phyloP scores from a whole-genome alignment of 495 filamentous ascomycete species.

The Zalerion maritima region DNA sequence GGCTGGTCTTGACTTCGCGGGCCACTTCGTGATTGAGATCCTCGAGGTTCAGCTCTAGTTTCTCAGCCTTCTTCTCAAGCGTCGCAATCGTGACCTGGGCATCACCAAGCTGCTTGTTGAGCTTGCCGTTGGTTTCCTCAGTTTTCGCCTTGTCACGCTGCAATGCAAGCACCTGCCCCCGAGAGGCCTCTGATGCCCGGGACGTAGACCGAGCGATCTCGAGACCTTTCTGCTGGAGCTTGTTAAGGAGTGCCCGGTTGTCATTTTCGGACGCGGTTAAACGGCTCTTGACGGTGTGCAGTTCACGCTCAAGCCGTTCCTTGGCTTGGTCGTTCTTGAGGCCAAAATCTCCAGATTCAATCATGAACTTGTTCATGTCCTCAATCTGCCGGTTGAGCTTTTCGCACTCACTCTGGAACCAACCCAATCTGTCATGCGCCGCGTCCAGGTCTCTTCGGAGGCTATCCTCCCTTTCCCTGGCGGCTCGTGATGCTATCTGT shows the following conservation, averaged over 20 bases:
- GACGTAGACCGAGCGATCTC: slow-evolving; percentile 89
- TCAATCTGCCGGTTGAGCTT: slow-evolving; percentile 63
- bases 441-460: slow-evolving; percentile 66
- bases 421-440: slow-evolving; percentile 51
- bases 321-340: slow-evolving; percentile 83
- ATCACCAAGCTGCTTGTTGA: slow-evolving; percentile 77
- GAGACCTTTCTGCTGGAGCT: slow-evolving; percentile 93
- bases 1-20: slow-evolving; percentile 77
- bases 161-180: slow-evolving; percentile 57
- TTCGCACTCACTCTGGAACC: slow-evolving; percentile 60
- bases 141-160: slow-evolving; percentile 74
- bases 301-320: slow-evolving; percentile 78
- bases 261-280: slow-evolving; percentile 92
- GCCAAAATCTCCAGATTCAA: slow-evolving; percentile 77
- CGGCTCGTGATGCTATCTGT: slow-evolving; percentile 58
- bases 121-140: slow-evolving; percentile 69
- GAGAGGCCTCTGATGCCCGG: slow-evolving; percentile 69
- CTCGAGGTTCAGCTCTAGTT: slow-evolving; percentile 73
- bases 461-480: slow-evolving; percentile 67
- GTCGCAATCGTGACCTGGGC: slow-evolving; percentile 71
- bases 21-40: slow-evolving; percentile 90
- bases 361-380: slow-evolving; percentile 65
- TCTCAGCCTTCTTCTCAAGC: slow-evolving; percentile 92
- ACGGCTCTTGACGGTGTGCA: slow-evolving; percentile 84
- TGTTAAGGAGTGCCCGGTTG: slow-evolving; percentile 88